Conservation (phyloP, 2,329 filamentous ascomycete species). For the Penicillium sp. region DNA sequence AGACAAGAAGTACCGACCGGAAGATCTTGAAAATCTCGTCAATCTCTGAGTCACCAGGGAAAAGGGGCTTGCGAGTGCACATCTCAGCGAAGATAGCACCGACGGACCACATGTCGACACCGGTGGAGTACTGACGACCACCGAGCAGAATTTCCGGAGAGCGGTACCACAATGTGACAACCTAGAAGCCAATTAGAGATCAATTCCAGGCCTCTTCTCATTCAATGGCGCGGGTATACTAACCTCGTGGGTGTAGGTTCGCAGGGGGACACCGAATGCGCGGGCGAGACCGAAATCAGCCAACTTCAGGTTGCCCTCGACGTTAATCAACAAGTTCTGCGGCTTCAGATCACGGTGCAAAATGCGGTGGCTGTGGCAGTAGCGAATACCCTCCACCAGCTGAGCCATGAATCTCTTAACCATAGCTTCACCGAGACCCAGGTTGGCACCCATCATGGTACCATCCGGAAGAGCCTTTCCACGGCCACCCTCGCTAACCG, state of each 20-base stretch:
- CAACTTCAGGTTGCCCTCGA: conserved; percentile 83
- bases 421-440: conserved; percentile 76
- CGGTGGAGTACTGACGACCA: conserved; percentile 87
- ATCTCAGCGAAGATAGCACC: conserved; percentile 96
- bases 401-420: conserved; percentile 93
- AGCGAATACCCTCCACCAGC: conserved; percentile 77
- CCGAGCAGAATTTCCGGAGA: conserved; percentile 87
- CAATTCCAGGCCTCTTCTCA: not conserved
- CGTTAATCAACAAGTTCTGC: conserved; percentile 83
- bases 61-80: conserved; percentile 89
- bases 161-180: conserved; percentile 92
- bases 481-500: conserved; percentile 77
- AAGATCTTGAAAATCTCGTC: conserved; percentile 96
- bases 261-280: conserved; percentile 85
- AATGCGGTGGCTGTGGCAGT: conserved; percentile 85
- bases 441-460: conserved; percentile 61
- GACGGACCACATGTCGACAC: conserved; percentile 94
- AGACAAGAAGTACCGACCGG: conserved; percentile 56
- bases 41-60: conserved; percentile 90
- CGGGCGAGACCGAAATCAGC: conserved; percentile 87
- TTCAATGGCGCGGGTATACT: not conserved
- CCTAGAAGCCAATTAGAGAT: conserved; percentile 43
- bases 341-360: conserved; percentile 88
- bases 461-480: conserved; percentile 83
- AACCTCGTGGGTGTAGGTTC: conserved; percentile 89